These are phyloP conservation scores for Trichoderma lentiforme DNA, from an alignment of 2,329 filamentous ascomycete species.

Conservation along the genomic window DNA sequence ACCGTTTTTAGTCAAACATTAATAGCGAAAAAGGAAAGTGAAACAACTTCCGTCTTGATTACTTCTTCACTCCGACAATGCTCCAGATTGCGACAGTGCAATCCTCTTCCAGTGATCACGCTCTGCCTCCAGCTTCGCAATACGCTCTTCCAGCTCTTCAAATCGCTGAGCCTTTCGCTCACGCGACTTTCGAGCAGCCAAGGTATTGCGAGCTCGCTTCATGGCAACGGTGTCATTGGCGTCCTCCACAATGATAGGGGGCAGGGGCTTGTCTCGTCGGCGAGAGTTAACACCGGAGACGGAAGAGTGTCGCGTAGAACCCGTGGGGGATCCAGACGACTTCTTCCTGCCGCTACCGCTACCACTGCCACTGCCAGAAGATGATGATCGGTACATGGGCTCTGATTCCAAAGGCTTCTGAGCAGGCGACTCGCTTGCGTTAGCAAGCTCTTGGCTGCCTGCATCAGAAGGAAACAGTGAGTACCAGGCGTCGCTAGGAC, in stretches of 20 bases:
- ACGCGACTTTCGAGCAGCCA: slow-evolving; percentile 89
- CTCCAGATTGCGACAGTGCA: slow-evolving; percentile 42
- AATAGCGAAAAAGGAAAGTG: slow-evolving; percentile 17
- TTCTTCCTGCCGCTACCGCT: slow-evolving; percentile 45
- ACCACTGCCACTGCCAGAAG: slow-evolving; percentile 11
- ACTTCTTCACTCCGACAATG: slow-evolving; percentile 16
- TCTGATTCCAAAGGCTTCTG: slow-evolving; percentile 49
- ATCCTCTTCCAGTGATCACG: slow-evolving; percentile 63
- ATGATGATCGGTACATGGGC: slow-evolving; percentile 38
- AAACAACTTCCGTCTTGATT: slow-evolving; percentile 16
- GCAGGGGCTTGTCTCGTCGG: slow-evolving; percentile 76
- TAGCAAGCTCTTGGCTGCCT: slow-evolving; percentile 27
- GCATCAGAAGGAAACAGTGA: slow-evolving; percentile 64
- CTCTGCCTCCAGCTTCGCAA: slow-evolving; percentile 65
- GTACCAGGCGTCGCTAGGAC: slow-evolving; percentile 61
- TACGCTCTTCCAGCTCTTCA: slow-evolving; percentile 69
- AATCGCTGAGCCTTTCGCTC: slow-evolving; percentile 78
- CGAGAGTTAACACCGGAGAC: slow-evolving; percentile 68
- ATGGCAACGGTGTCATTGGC: slow-evolving; percentile 70
- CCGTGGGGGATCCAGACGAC: slow-evolving; percentile 44
- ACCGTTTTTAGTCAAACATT: slow-evolving; percentile 16
- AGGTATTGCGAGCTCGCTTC: slow-evolving; percentile 91
- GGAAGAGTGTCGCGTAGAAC: slow-evolving; percentile 59
- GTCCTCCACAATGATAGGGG: slow-evolving; percentile 74
- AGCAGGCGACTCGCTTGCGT: slow-evolving; percentile 41